Evolutionary conservation across 208 protist species (phyloP).

Genomic region (Acanthamoeba polyphaga): DNA sequence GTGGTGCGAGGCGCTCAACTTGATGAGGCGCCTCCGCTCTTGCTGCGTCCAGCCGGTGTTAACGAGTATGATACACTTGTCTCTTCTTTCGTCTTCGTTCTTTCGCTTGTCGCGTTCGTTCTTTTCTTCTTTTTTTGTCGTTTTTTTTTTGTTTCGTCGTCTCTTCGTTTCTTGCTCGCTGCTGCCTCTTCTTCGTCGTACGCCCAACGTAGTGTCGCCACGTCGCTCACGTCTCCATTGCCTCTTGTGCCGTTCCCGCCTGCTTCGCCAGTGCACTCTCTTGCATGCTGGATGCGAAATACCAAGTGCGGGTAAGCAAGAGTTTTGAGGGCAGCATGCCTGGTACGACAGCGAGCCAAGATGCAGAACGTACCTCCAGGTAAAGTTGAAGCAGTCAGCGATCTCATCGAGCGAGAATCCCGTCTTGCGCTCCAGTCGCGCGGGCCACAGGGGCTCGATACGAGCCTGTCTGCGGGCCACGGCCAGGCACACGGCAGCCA

Average conservation of each 20-base stretch:
- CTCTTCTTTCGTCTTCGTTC: too few relatives aligned
- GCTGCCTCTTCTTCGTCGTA: background rate
- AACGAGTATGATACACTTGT: constrained; percentile 3
- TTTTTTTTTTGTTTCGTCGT: background rate
- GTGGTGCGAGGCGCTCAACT: background rate
- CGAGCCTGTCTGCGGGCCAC: constrained; percentile 69
- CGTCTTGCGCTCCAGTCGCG: constrained; percentile 33
- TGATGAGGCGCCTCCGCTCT: background rate
- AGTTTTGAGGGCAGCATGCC: background rate
- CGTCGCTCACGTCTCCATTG: background rate
- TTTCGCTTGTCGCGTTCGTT: background rate
- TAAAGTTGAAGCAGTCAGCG: constrained; percentile 21
- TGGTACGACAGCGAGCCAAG: background rate
- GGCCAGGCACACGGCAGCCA: constrained; percentile 58
- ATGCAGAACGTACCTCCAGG: constrained; percentile 9
- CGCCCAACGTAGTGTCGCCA: background rate
- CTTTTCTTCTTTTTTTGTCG: background rate
- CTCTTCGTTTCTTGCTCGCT: background rate
- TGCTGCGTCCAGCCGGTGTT: background rate
- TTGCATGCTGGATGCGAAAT: background rate
- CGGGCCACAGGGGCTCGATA: constrained; percentile 62
- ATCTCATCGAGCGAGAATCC: background rate
- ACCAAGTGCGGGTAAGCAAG: background rate
- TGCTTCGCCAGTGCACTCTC: background rate
- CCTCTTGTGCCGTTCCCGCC: background rate